These are phyloP conservation scores for Blastomyces gilchristii DNA, from an alignment of 2,329 filamentous ascomycete genomes.

Conservation along the genomic window DNA sequence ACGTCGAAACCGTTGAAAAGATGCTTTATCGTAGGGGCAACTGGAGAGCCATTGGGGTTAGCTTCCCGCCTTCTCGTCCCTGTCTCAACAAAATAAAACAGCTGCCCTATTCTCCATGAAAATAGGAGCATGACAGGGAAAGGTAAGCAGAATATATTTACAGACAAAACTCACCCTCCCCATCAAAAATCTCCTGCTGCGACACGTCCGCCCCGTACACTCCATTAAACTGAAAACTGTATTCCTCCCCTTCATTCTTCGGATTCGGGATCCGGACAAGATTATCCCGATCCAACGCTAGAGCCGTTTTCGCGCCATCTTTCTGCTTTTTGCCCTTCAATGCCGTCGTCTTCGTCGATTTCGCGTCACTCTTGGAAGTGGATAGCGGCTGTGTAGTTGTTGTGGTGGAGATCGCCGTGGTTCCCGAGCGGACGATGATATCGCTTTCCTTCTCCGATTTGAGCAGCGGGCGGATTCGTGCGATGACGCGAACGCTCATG, in stretches of 20 bases:
- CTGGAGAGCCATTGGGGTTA: constrained; percentile 37
- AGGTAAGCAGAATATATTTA: neutral
- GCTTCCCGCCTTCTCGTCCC: neutral
- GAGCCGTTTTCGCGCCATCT: constrained; percentile 13
- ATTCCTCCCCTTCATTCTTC: constrained; percentile 83
- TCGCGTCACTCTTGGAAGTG: constrained; percentile 15
- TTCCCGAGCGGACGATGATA: constrained; percentile 65
- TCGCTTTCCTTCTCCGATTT: constrained; percentile 79
- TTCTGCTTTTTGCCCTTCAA: constrained; percentile 21
- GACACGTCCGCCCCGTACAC: constrained; percentile 74
- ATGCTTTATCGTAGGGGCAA: constrained; percentile 80
- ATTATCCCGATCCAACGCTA: constrained; percentile 44
- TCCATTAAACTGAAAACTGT: constrained; percentile 87
- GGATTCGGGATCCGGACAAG: constrained; percentile 86
- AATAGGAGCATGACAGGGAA: neutral
- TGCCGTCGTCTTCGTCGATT: constrained; percentile 13
- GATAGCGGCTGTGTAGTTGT: neutral
- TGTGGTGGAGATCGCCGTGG: constrained; percentile 16
- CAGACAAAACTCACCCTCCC: constrained; percentile 56
- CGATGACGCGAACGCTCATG: constrained; percentile 67
- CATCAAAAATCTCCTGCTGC: constrained; percentile 80
- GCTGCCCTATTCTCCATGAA: neutral
- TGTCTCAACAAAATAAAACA: neutral
- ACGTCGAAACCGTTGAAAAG: constrained; percentile 77
- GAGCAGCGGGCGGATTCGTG: constrained; percentile 78